Evolutionary conservation across 2,329 filamentous ascomycete species (phyloP).

Genomic region (Colletotrichum cordylinicola): DNA sequence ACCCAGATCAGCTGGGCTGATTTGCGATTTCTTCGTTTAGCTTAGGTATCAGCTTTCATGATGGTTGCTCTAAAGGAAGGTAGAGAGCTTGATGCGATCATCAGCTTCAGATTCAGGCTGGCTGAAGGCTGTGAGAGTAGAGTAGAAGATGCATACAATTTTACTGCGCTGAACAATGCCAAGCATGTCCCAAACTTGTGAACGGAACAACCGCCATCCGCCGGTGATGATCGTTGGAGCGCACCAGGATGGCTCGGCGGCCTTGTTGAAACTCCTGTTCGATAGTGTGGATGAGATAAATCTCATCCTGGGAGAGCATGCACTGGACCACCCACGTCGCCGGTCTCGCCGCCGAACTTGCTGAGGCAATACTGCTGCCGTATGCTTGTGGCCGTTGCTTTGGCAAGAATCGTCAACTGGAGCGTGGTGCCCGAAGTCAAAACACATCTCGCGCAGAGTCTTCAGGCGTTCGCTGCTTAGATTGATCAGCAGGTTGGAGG

Average conservation of each 20-base stretch:
- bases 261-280: background rate
- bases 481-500: background rate
- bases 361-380: background rate
- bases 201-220: background rate
- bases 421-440: background rate
- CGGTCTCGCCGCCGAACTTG: background rate
- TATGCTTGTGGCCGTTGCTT: background rate
- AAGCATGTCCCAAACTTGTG: background rate
- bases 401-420: background rate
- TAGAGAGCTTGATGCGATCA: rapidly evolving
- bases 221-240: background rate
- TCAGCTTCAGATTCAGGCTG: background rate
- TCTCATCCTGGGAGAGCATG: background rate
- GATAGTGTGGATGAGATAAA: too few relatives aligned
- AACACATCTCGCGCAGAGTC: background rate
- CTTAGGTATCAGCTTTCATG: background rate
- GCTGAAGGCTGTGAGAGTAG: background rate
- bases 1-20: background rate
- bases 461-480: background rate
- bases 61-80: background rate
- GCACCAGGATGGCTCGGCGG: background rate
- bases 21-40: background rate
- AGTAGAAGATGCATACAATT: rapidly evolving
- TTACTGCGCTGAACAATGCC: background rate
- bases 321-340: background rate